phyloP scores from a whole-genome alignment of 257 asterid genomes.

The Solanum ahanhuiri region DNA sequence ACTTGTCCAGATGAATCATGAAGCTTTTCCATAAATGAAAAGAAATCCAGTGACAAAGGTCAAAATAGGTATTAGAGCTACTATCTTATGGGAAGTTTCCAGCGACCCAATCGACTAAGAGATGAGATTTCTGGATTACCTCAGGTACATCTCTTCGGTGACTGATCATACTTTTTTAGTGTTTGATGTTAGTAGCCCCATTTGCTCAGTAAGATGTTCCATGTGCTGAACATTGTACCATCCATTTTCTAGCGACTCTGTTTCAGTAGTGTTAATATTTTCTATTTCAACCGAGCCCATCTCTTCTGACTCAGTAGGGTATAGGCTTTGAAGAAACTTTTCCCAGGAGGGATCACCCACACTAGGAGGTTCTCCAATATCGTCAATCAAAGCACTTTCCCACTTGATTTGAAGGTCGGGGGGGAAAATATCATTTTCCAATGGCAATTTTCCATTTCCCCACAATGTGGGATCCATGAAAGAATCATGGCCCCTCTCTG shows the following conservation, averaged over 20 bases:
- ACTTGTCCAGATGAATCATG: neutral
- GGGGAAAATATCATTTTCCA: slow-evolving; percentile 38
- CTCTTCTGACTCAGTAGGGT: slow-evolving; percentile 21
- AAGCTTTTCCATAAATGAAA: neutral
- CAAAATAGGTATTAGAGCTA: neutral
- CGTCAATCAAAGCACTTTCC: slow-evolving; percentile 45
- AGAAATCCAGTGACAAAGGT: neutral
- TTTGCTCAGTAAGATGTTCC: slow-evolving; percentile 68
- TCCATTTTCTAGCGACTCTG: slow-evolving; percentile 28
- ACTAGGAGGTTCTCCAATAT: slow-evolving; percentile 60
- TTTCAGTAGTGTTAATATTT: slow-evolving; percentile 29
- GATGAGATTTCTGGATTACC: neutral
- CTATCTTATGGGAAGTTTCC: neutral
- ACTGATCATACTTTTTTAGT: slow-evolving; percentile 15
- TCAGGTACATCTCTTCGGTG: neutral
- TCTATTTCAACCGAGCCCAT: slow-evolving; percentile 16
- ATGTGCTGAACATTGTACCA: slow-evolving; percentile 46
- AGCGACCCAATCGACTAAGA: neutral
- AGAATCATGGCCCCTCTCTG: slow-evolving; percentile 18
- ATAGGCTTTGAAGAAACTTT: slow-evolving; percentile 49
- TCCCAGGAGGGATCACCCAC: slow-evolving; percentile 76
- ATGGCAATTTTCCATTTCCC: slow-evolving; percentile 16
- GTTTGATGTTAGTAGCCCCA: slow-evolving; percentile 71
- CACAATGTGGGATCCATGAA: slow-evolving; percentile 27
- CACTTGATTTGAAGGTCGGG: slow-evolving; percentile 42